phyloP scores from a whole-genome alignment of 306 rosid genomes.

The Luffa acutangula region DNA sequence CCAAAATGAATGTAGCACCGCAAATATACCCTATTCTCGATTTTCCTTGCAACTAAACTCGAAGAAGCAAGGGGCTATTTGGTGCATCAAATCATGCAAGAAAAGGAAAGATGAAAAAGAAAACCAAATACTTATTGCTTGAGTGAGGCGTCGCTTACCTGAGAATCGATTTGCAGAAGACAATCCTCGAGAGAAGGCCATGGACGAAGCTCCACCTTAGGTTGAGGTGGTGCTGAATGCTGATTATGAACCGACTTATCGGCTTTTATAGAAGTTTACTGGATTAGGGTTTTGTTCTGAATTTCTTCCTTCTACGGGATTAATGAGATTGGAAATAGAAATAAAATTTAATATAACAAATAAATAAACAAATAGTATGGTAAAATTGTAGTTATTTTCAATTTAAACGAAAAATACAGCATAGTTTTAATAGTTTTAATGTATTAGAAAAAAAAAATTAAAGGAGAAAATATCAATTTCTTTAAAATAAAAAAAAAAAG shows the following conservation, averaged over 20 bases:
- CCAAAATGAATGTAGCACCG: conserved; percentile 34
- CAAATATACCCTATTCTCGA: conserved; percentile 21
- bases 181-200: neutral
- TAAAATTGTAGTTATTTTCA: too few relatives aligned
- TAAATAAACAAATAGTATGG: too few relatives aligned
- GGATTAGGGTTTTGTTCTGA: neutral
- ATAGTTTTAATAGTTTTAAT: too few relatives aligned
- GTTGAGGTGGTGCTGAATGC: neutral
- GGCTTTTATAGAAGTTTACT: neutral
- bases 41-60: conserved; percentile 28
- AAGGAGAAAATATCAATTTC: too few relatives aligned
- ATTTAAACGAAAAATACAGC: too few relatives aligned
- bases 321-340: too few relatives aligned
- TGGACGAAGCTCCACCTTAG: neutral
- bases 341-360: too few relatives aligned
- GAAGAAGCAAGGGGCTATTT: conserved; percentile 35
- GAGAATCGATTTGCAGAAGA: neutral
- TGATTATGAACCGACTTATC: neutral
- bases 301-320: too few relatives aligned
- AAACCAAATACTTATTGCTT: neutral
- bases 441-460: too few relatives aligned
- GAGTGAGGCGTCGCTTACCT: neutral
- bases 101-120: neutral
- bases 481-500: too few relatives aligned
- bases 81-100: conserved; percentile 17